Evolutionary conservation across 2,329 filamentous ascomycete species (phyloP), one percentile per base, ranked within the genome.

Genomic region (Lecanosticta acicola): DNA sequence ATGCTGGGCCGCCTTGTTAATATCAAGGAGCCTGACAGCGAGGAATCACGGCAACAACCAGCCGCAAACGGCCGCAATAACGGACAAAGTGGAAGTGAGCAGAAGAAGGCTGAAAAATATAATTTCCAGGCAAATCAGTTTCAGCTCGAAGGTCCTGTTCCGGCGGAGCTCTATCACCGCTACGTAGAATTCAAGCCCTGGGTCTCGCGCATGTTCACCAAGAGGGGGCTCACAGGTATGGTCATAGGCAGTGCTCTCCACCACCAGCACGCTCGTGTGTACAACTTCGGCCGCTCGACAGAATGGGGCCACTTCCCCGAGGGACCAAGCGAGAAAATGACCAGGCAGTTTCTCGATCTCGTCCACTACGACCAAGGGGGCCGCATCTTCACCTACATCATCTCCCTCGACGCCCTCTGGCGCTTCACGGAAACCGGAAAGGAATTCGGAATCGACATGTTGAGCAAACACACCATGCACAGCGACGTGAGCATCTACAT

Each of bases 401-500:
- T 97, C 17, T 94, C 88, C 0, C 76, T 96, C 4, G 91, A 97
- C 61, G 85, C 84, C 3, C 75, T 91, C 43, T 79, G 94, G 62
- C 84, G 89, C 37, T 96, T 96, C 68, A 96, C 91, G 1, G 91
- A 96, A 67, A 97, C 91, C 0, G 91, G 91, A 21, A 93, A 93
- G 59, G 90, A 96, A 60, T 96, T 96, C 49, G 88, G 90, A 42
- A 88, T 97, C 59, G 91, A 96, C 68, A 74, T 96, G 66, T 70
- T 97, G 59, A 89, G 84, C 66, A 97, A 97, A 66, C 91, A 97
- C 67, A 94, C 88, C 33, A 95, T 97, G 88, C 91, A 97, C 70
- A 91, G 87, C 54, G 84, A 96, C 65, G 90, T 95, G 1, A 85
- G 83, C 29, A 85, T 87, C 2, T 95, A 95, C 65, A 87, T 96